These are phyloP conservation scores for Monilinia laxa DNA, from an alignment of 2,329 filamentous ascomycete species.

Conservation along the genomic window DNA sequence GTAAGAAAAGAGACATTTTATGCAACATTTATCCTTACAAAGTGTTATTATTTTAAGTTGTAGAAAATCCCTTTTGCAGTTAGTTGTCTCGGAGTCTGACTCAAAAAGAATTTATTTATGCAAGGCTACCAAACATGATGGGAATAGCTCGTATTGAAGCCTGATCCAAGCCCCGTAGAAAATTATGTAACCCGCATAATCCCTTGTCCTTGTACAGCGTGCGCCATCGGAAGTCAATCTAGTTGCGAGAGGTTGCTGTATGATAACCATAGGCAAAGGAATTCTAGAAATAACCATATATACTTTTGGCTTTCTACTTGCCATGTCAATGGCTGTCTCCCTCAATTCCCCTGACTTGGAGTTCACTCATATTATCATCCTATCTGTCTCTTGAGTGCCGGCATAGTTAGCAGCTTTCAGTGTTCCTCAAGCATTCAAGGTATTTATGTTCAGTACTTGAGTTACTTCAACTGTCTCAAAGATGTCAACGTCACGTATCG, in stretches of 20 bases:
- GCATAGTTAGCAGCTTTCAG: neutral
- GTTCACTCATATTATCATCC: neutral
- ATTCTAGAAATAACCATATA: neutral
- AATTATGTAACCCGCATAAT: neutral
- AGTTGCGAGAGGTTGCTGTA: neutral
- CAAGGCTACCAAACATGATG: neutral
- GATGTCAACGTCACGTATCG: slow-evolving; percentile 10
- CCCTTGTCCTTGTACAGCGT: slow-evolving; percentile 7
- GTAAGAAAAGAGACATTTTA: too few species aligned
- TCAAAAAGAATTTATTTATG: neutral
- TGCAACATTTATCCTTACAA: too few species aligned
- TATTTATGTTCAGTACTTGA: neutral
- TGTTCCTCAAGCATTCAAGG: neutral
- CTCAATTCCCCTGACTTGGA: neutral
- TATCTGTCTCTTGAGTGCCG: neutral
- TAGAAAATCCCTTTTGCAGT: too few species aligned
- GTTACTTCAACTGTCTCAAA: neutral
- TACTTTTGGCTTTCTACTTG: neutral
- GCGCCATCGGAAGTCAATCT: neutral
- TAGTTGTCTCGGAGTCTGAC: neutral
- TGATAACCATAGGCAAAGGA: neutral
- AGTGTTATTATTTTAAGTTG: too few species aligned
- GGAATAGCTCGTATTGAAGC: neutral
- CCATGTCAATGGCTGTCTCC: neutral
- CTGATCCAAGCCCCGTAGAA: neutral